A percentile compares a stretch with the other conserved stretches of the same genome.
These are phyloP conservation scores for Leptomonas pyrrhocoris DNA, from an alignment of 208 protist species.

Conservation along the genomic window DNA sequence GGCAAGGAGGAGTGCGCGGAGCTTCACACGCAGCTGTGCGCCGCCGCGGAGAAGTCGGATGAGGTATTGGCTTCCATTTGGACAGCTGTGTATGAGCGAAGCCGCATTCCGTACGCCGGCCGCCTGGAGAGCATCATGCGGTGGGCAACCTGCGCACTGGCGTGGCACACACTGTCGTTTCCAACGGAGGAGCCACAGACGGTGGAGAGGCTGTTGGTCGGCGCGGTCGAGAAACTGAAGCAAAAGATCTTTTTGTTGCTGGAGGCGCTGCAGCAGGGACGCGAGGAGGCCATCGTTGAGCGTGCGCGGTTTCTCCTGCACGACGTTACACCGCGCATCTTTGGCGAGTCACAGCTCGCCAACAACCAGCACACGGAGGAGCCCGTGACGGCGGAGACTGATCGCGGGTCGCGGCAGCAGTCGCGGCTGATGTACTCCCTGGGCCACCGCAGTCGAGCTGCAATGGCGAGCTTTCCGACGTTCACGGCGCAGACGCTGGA, in stretches of 20 bases:
- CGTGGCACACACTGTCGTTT: slow-evolving; percentile 42
- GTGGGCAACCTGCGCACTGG: slow-evolving; percentile 49
- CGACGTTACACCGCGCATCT: slow-evolving; percentile 64
- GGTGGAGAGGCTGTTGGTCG: slow-evolving; percentile 45
- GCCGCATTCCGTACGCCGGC: slow-evolving; percentile 41
- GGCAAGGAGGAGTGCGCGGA: slow-evolving; percentile 32
- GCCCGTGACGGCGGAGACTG: slow-evolving; percentile 39
- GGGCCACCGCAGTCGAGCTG: slow-evolving; percentile 35
- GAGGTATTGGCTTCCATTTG: slow-evolving; percentile 22
- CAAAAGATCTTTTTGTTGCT: slow-evolving; percentile 78
- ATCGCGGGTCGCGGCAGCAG: slow-evolving; percentile 31
- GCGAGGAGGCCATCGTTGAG: slow-evolving; percentile 59
- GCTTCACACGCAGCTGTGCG: slow-evolving; percentile 34
- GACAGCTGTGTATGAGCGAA: slow-evolving; percentile 29
- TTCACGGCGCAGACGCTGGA: slow-evolving; percentile 34
- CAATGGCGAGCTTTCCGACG: slow-evolving; percentile 25
- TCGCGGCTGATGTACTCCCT: slow-evolving; percentile 27
- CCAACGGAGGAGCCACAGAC: slow-evolving; percentile 26
- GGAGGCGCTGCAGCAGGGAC: slow-evolving; percentile 79
- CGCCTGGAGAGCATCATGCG: slow-evolving; percentile 43
- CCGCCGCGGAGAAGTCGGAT: slow-evolving; percentile 22
- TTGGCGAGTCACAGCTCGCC: slow-evolving; percentile 51
- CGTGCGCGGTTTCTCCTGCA: slow-evolving; percentile 76
- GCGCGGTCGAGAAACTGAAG: slow-evolving; percentile 62
- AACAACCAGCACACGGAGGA: slow-evolving; percentile 81